Conservation (phyloP, 2,329 filamentous ascomycete species). For the Cercospora sojina region DNA sequence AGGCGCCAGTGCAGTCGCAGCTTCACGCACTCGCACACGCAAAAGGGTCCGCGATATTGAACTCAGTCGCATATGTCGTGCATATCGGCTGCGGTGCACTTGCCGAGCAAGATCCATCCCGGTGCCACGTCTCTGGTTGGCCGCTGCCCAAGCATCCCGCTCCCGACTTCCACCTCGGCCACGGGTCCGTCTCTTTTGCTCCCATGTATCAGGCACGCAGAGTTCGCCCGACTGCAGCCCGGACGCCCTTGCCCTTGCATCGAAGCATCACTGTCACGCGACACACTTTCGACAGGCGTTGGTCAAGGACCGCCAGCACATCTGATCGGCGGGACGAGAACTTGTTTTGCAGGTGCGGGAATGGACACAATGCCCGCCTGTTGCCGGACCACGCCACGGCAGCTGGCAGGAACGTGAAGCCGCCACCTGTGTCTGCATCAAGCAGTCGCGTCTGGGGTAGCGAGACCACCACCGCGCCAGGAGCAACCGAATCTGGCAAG, state of each 20-base stretch:
- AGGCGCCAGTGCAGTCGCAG: no score
- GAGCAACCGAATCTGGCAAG: background rate
- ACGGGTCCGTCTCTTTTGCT: background rate
- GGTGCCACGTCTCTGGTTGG: background rate
- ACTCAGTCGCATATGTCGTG: conserved; percentile 1
- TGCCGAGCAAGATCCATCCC: background rate
- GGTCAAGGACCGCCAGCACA: background rate
- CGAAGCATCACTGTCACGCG: background rate
- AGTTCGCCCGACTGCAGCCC: background rate
- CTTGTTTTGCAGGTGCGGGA: background rate
- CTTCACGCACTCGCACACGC: no score
- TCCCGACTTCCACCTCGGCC: background rate
- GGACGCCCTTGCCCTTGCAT: background rate
- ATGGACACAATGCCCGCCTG: background rate
- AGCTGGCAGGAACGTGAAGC: background rate
- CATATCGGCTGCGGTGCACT: conserved; percentile 1
- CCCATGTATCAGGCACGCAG: background rate
- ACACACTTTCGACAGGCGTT: background rate
- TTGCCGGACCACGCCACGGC: background rate
- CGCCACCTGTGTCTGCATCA: background rate
- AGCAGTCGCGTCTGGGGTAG: background rate
- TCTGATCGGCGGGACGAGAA: background rate
- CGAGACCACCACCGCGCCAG: background rate
- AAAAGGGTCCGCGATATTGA: background rate
- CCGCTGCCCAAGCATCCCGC: background rate